Evolutionary conservation across 305 asterid species (phyloP).

Genomic region (Stenogyne calaminthoides): DNA sequence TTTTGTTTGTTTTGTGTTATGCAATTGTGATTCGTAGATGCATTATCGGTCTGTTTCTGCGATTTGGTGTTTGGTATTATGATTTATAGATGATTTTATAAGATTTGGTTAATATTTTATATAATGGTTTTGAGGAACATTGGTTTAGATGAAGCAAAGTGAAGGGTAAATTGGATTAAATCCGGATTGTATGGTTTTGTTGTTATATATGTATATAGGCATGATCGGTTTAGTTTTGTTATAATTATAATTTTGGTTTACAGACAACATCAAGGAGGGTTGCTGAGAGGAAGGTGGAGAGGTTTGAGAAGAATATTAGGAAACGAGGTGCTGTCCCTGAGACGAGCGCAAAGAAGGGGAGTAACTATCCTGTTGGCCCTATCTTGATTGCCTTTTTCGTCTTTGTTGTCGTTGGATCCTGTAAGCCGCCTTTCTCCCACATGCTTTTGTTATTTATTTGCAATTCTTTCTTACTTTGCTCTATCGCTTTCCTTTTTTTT

Average conservation of each 20-base stretch:
- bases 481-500: background rate
- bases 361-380: conserved; percentile 83
- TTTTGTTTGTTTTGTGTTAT: background rate
- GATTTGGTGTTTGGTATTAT: background rate
- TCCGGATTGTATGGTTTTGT: too few relatives aligned
- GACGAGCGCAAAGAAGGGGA: conserved; percentile 77
- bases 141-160: background rate
- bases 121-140: background rate
- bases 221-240: conserved; percentile 27
- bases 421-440: conserved; percentile 44
- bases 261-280: conserved; percentile 96
- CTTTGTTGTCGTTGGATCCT: conserved; percentile 92
- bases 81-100: background rate
- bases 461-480: background rate
- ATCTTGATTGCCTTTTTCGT: conserved; percentile 85
- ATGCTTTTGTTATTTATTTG: background rate
- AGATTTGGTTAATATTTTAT: conserved; percentile 5
- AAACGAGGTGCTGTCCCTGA: conserved; percentile 82
- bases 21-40: background rate
- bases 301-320: conserved; percentile 87
- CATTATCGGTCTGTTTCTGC: background rate
- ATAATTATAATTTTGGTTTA: background rate
- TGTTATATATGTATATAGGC: background rate
- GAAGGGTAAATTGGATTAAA: too few relatives aligned
- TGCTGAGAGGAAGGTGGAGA: conserved; percentile 86